A percentile compares a stretch with the other conserved stretches of the same genome.
Evolutionary conservation across 345 rosid species (phyloP).

Genomic region (Gossypium turneri): DNA sequence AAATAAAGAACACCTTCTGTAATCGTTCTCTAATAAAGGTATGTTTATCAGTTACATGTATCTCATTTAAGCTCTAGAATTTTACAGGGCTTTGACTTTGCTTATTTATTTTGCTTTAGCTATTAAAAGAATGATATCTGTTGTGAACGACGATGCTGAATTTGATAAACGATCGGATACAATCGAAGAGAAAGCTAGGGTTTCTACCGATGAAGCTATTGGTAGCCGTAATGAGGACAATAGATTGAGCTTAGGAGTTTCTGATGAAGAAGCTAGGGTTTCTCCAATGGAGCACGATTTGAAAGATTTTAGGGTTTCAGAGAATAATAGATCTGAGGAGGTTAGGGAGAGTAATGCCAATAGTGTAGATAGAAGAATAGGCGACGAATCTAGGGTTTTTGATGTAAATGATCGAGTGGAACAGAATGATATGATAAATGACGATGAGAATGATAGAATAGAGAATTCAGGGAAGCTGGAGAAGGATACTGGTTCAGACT

Average conservation of each 20-base stretch:
- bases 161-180: constrained; percentile 18
- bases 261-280: constrained; percentile 19
- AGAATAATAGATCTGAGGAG: constrained; percentile 28
- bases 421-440: constrained; percentile 25
- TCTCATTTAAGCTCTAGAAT: not conserved
- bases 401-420: constrained; percentile 31
- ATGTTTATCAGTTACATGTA: not conserved
- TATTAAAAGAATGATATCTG: constrained; percentile 20
- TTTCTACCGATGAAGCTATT: constrained; percentile 20
- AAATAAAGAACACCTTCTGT: not conserved
- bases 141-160: constrained; percentile 19
- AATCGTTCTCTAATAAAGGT: not conserved
- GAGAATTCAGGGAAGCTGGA: constrained; percentile 18
- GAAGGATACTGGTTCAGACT: constrained; percentile 22
- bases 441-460: constrained; percentile 16
- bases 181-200: constrained; percentile 25
- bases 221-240: constrained; percentile 20
- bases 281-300: constrained; percentile 24
- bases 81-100: not conserved
- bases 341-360: constrained; percentile 20
- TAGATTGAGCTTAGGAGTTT: constrained; percentile 10
- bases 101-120: constrained; percentile 1
- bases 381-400: constrained; percentile 22
- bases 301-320: constrained; percentile 25
- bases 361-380: constrained; percentile 19